Percentiles rank a stretch among this genome's conserved stretches.
phyloP scores from a whole-genome alignment of 2,329 filamentous ascomycete species.

The Curvularia eragrostidis region DNA sequence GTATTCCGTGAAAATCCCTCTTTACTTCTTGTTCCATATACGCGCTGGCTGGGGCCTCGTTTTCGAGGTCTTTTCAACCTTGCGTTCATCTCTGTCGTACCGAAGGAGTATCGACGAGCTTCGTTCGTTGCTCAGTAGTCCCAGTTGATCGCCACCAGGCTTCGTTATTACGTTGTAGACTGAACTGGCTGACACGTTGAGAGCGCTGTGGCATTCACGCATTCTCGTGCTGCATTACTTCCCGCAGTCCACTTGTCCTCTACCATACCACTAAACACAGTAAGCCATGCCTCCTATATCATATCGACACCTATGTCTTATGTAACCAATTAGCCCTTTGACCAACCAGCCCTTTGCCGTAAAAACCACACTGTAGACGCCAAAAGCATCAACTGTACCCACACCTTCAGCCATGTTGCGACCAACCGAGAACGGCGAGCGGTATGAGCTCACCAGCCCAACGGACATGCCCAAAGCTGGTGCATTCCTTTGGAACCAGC shows the following conservation, averaged over 20 bases:
- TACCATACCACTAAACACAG: constrained; percentile 34
- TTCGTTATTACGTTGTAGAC: constrained; percentile 12
- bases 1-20: constrained; percentile 16
- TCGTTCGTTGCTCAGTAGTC: constrained; percentile 11
- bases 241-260: constrained; percentile 18
- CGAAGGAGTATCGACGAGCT: constrained; percentile 10
- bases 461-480: constrained; percentile 63
- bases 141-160: constrained; percentile 10
- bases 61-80: constrained; percentile 9
- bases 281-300: constrained; percentile 38
- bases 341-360: constrained; percentile 31
- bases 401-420: constrained; percentile 41
- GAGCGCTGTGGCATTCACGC: constrained; percentile 19
- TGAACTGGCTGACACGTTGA: constrained; percentile 12
- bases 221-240: constrained; percentile 14
- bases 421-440: constrained; percentile 57
- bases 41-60: constrained; percentile 10
- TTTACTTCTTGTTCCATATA: constrained; percentile 7
- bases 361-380: constrained; percentile 21
- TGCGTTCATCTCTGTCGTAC: constrained; percentile 7
- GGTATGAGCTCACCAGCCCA: constrained; percentile 63
- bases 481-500: constrained; percentile 66
- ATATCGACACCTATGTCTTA: constrained; percentile 27
- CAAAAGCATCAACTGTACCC: constrained; percentile 11
- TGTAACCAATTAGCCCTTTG: constrained; percentile 34